Evolutionary conservation across 345 rosid genomes (phyloP).

Genomic region (Pelargonium nanum): DNA sequence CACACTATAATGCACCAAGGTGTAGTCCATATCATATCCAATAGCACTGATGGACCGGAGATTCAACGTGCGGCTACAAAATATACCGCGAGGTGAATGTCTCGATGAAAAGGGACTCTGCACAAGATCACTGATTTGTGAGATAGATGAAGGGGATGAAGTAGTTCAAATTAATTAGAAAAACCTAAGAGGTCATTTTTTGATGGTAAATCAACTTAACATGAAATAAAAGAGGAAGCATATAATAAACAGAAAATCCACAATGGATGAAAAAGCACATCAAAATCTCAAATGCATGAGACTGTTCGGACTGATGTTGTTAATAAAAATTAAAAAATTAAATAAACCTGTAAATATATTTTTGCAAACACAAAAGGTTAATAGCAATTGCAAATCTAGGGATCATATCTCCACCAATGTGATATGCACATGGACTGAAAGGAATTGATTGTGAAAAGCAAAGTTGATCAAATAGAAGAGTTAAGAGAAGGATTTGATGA

Average conservation of each 20-base stretch:
- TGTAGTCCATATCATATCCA: constrained; percentile 99
- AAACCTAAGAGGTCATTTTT: too few species aligned
- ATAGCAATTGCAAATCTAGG: not conserved
- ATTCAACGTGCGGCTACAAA: constrained; percentile 89
- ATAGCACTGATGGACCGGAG: constrained; percentile 90
- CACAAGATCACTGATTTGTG: constrained; percentile 11
- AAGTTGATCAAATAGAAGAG: too few species aligned
- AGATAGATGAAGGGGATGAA: constrained; percentile 6
- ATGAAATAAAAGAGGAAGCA: not conserved
- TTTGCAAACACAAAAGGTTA: not conserved
- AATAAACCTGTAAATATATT: not conserved
- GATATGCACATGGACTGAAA: not conserved
- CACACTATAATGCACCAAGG: constrained; percentile 91
- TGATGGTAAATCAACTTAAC: not conserved
- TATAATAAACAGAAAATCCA: not conserved
- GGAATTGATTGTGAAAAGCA: not conserved
- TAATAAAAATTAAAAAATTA: too few species aligned
- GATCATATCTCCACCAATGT: not conserved
- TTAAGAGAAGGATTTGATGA: too few species aligned
- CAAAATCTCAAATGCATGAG: not conserved
- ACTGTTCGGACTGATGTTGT: not conserved
- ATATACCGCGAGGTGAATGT: constrained; percentile 82
- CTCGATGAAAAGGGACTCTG: constrained; percentile 78
- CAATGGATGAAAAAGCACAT: not conserved
- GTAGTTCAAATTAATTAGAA: too few species aligned